Evolutionary conservation across 306 rosid genomes (phyloP), one percentile per base, ranked within the genome.

Genomic region (Hippophae gyantsensis): DNA sequence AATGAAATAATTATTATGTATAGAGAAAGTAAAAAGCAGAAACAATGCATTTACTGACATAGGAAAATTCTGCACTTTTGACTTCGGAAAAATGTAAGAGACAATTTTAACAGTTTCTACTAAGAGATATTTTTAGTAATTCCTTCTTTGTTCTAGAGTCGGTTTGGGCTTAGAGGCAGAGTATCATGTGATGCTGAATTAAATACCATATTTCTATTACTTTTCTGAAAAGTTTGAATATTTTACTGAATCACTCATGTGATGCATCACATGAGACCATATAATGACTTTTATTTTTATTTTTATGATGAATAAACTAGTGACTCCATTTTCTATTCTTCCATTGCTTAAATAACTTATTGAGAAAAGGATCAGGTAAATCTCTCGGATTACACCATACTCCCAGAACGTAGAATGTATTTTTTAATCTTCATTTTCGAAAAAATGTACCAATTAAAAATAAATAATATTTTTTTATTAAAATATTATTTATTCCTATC

Each of bases 251-350:
- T 69, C 62, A 56, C 61, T 77, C 85, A 81, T 77, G 84, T 81
- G 95, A 82, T 69, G 42, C 52, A 63, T 75, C 84, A 81, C 89
- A 79, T 73, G 86, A 81, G 72, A 73, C 64, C 71, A 72, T 76
- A 68, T 58, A 70, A 69, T 70, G 58, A 10, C 65, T 63, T 54
- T 68, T 62, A 74, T 75, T 49, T 52, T 62, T 61, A 52, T 69
- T 56, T 60, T 70, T 38, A 52, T 66, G 38, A 51, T 68, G 52
- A 42, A 52, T 66, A 68, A 73, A 43, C 71, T 45, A 48, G 23
- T 18, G 23, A 18, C 23, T 18, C 23, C 23, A 18, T 18, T 18
- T 18, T 18, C 23, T 18, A 18, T 18, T 18, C 23, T 18, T 18
- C 1, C 23, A 18, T 18, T 18, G 23, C 23, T 18, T 18, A 18